phyloP scores from a whole-genome alignment of 1,284 basidiomycete species.

The Termitomyces sp. region DNA sequence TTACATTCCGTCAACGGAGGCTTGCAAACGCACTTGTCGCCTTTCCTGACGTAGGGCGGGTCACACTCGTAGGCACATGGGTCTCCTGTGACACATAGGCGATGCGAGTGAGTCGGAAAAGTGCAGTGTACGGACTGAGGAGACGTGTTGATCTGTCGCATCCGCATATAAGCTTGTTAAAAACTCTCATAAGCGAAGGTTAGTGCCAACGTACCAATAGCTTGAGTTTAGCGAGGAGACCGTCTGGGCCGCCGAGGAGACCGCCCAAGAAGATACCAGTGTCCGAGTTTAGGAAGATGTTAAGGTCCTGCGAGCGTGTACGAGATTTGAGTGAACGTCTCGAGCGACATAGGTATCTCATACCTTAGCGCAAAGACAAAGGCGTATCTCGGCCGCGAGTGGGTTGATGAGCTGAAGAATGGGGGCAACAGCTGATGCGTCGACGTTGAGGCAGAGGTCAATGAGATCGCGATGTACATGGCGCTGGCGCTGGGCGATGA shows the following conservation, averaged over 20 bases:
- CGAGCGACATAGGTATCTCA: neutral
- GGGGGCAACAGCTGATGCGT: constrained; percentile 25
- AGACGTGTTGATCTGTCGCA: constrained; percentile 20
- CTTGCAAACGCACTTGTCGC: constrained; percentile 35
- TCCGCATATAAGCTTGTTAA: neutral
- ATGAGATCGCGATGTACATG: constrained; percentile 26
- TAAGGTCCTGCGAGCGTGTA: constrained; percentile 27
- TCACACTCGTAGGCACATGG: constrained; percentile 33
- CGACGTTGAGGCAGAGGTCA: constrained; percentile 30
- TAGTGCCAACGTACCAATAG: constrained; percentile 12
- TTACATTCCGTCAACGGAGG: constrained; percentile 39
- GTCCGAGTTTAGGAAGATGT: constrained; percentile 32
- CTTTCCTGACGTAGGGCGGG: constrained; percentile 22
- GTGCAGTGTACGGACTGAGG: constrained; percentile 24
- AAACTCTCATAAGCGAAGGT: constrained; percentile 4
- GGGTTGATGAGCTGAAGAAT: constrained; percentile 25
- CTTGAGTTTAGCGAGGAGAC: constrained; percentile 11
- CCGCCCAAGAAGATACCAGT: constrained; percentile 24
- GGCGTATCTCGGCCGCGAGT: constrained; percentile 19
- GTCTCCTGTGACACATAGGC: constrained; percentile 27
- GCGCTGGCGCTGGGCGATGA: constrained; percentile 15
- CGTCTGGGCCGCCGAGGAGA: constrained; percentile 15
- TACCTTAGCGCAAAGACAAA: constrained; percentile 24
- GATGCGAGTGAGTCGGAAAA: constrained; percentile 29
- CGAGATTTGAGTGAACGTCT: neutral